A percentile compares a stretch with the other conserved stretches of the same genome.
Evolutionary conservation across 148 eudicot species (phyloP).

Genomic region (Fallopia convolvulus): DNA sequence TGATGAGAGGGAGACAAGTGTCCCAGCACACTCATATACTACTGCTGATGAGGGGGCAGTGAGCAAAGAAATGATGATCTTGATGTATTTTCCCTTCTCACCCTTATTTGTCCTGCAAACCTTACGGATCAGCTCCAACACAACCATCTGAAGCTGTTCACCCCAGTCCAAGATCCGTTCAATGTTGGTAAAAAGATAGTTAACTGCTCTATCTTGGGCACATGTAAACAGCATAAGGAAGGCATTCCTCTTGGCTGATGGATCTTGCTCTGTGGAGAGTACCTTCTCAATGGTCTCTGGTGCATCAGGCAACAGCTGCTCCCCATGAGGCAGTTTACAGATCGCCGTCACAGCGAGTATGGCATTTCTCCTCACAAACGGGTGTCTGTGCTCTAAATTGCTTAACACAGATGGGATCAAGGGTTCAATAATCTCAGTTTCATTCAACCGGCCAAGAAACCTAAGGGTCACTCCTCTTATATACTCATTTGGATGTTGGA

Average conservation of each 20-base stretch:
- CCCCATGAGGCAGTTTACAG: conserved; percentile 83
- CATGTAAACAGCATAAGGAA: conserved; percentile 83
- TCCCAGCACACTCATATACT: conserved; percentile 80
- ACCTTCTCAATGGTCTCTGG: conserved; percentile 73
- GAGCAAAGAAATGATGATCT: conserved; percentile 72
- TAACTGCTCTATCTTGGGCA: conserved; percentile 83
- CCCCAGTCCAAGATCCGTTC: conserved; percentile 79
- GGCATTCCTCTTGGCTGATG: conserved; percentile 84
- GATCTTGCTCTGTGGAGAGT: conserved; percentile 62
- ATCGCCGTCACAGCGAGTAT: conserved; percentile 61
- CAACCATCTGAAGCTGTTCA: conserved; percentile 86
- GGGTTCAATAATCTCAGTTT: conserved; percentile 62
- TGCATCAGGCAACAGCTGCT: conserved; percentile 55
- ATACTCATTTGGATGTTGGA: conserved; percentile 77
- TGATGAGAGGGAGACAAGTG: conserved; percentile 83
- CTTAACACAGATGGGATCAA: conserved; percentile 58
- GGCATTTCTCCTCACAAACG: conserved; percentile 70
- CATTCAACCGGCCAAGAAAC: conserved; percentile 64
- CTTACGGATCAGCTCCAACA: conserved; percentile 77
- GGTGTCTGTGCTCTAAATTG: conserved; percentile 68
- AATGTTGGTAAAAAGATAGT: conserved; percentile 60
- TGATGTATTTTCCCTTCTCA: conserved; percentile 84
- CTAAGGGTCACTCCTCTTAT: conserved; percentile 74
- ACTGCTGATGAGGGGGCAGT: conserved; percentile 84
- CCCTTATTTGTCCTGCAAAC: conserved; percentile 79